phyloP scores from a whole-genome alignment of 257 asterid genomes.

The Solanum lycopersicoides region DNA sequence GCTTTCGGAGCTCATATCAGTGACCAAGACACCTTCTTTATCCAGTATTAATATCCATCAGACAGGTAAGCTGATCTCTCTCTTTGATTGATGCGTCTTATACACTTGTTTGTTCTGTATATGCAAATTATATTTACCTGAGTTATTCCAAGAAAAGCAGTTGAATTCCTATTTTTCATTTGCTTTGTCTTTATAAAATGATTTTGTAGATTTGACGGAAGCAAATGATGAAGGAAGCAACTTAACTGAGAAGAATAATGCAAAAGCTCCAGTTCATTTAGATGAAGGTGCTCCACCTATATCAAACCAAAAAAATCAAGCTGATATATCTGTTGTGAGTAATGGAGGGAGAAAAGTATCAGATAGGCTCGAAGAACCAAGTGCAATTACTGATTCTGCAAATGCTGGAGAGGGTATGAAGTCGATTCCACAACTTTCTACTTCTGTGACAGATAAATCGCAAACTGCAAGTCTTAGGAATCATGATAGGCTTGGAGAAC shows the following conservation, averaged over 20 bases:
- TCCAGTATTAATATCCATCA: constrained; percentile 14
- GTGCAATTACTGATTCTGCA: constrained; percentile 5
- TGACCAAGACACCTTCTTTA: constrained; percentile 20
- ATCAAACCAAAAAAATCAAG: not conserved
- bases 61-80: constrained; percentile 24
- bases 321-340: not conserved
- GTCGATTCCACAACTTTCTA: not conserved
- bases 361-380: constrained; percentile 7
- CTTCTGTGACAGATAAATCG: constrained; percentile 5
- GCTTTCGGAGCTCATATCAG: constrained; percentile 44
- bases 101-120: not conserved
- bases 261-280: constrained; percentile 11
- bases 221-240: constrained; percentile 4
- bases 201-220: constrained; percentile 14
- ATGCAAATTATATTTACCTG: not conserved
- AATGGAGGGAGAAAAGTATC: constrained; percentile 6
- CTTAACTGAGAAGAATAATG: constrained; percentile 4
- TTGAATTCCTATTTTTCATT: not conserved
- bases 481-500: constrained; percentile 6
- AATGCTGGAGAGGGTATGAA: constrained; percentile 17
- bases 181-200: constrained; percentile 7
- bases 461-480: not conserved
- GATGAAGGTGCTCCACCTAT: constrained; percentile 9
- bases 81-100: not conserved
- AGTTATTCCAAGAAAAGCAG: not conserved